These are phyloP conservation scores for Rugosomyces carneus DNA, from an alignment of 1,284 basidiomycete species.

Conservation along the genomic window DNA sequence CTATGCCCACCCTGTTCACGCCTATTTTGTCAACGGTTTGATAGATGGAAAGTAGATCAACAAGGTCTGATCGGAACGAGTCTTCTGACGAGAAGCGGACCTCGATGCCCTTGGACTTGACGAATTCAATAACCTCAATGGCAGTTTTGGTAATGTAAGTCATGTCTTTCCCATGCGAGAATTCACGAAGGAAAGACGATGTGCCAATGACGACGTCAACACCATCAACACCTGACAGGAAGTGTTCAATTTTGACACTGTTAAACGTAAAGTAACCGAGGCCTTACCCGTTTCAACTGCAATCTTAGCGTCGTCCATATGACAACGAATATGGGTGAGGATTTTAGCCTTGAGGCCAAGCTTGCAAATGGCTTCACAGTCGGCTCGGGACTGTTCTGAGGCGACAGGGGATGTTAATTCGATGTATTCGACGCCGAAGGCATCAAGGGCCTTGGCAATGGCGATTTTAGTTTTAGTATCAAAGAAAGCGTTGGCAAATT, in stretches of 20 bases:
- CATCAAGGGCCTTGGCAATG: conserved; percentile 95
- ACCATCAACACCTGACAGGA: conserved; percentile 81
- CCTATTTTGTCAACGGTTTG: conserved; percentile 99
- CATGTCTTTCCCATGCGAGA: conserved; percentile 99
- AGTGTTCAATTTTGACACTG: conserved; percentile 4
- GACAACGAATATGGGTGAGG: conserved; percentile 98
- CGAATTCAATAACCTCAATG: conserved; percentile 98
- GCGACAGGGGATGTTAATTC: conserved; percentile 98
- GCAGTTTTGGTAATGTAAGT: conserved; percentile 99
- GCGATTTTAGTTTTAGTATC: conserved; percentile 99
- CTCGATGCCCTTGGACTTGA: conserved; percentile 99
- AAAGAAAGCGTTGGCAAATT: conserved; percentile 99
- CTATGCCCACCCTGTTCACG: conserved; percentile 98
- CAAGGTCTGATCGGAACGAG: conserved; percentile 98
- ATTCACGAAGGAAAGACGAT: conserved; percentile 97
- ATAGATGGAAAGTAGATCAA: conserved; percentile 98
- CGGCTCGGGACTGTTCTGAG: conserved; percentile 90
- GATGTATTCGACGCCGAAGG: conserved; percentile 99
- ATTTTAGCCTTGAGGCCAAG: conserved; percentile 97
- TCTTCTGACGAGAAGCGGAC: conserved; percentile 99
- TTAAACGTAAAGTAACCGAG: conserved; percentile 5
- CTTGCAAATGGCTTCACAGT: conserved; percentile 99
- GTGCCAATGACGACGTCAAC: conserved; percentile 99
- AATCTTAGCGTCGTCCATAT: conserved; percentile 99
- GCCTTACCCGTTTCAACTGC: conserved; percentile 92